Evolutionary conservation across 1,284 basidiomycete genomes (phyloP).

Genomic region (Puccinia novopanici): DNA sequence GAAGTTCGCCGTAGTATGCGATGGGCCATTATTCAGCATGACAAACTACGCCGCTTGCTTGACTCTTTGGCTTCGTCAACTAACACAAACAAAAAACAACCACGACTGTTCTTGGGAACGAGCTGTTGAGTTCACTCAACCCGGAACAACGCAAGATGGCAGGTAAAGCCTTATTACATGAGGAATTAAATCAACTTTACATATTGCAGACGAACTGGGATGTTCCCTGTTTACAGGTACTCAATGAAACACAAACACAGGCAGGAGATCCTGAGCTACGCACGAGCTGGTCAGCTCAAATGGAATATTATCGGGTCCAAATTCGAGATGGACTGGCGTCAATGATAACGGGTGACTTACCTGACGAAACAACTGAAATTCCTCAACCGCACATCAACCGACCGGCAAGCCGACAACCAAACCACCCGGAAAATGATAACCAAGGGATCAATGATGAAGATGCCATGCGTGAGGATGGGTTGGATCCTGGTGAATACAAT

Average conservation of each 20-base stretch:
- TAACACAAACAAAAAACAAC: neutral
- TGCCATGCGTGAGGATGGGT: too few relatives aligned
- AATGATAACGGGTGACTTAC: too few relatives aligned
- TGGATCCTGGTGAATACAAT: too few relatives aligned
- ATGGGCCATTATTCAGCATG: constrained; percentile 6
- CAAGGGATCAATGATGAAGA: neutral
- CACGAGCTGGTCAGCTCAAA: neutral
- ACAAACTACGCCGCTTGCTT: neutral
- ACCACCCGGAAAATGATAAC: neutral
- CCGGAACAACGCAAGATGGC: neutral
- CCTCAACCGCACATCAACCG: too few relatives aligned
- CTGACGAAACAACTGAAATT: too few relatives aligned
- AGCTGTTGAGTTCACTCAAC: neutral
- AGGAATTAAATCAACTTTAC: neutral
- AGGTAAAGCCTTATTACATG: neutral
- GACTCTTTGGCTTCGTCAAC: neutral
- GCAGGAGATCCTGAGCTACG: neutral
- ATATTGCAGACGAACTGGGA: neutral
- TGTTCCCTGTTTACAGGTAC: neutral
- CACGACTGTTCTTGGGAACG: neutral
- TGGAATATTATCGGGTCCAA: neutral
- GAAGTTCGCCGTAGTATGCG: constrained; percentile 6
- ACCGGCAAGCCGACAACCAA: neutral
- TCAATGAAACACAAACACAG: neutral
- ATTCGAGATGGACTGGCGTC: too few relatives aligned